These are phyloP conservation scores for Talaromyces sp. DNA, from an alignment of 2,329 filamentous ascomycete genomes.

Conservation along the genomic window DNA sequence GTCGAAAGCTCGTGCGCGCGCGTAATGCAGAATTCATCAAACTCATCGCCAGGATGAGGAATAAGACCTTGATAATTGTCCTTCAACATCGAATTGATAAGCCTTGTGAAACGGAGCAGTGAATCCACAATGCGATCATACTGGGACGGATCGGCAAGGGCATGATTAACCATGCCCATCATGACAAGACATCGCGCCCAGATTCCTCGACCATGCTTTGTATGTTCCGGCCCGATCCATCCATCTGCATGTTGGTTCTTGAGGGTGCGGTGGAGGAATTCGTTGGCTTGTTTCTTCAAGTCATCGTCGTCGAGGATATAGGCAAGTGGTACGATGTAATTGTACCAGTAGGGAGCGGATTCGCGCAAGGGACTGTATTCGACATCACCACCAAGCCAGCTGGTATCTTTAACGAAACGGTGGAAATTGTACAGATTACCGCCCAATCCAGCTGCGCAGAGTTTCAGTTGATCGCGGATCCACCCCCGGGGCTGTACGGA, in stretches of 20 bases:
- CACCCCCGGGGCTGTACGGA: constrained; percentile 16
- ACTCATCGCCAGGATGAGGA: constrained; percentile 15
- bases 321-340: constrained; percentile 18
- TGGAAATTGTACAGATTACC: constrained; percentile 17
- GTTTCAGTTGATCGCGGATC: constrained; percentile 17
- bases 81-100: constrained; percentile 16
- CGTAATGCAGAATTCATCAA: constrained; percentile 18
- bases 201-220: constrained; percentile 13
- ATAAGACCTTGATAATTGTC: constrained; percentile 17
- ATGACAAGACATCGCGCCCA: constrained; percentile 18
- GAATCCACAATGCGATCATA: constrained; percentile 17
- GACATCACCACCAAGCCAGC: constrained; percentile 12
- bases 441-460: constrained; percentile 16
- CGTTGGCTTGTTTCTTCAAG: constrained; percentile 16
- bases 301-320: constrained; percentile 17
- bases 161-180: constrained; percentile 19
- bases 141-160: constrained; percentile 15
- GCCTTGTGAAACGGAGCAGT: constrained; percentile 12
- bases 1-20: constrained; percentile 18
- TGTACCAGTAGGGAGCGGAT: constrained; percentile 18
- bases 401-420: constrained; percentile 14
- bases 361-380: constrained; percentile 17
- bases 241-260: constrained; percentile 18
- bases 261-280: constrained; percentile 14
- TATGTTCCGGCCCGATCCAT: constrained; percentile 17